Base-by-base conservation (phyloP, 2,329 filamentous ascomycete species). In the Fusarium keratoplasticum region DNA sequence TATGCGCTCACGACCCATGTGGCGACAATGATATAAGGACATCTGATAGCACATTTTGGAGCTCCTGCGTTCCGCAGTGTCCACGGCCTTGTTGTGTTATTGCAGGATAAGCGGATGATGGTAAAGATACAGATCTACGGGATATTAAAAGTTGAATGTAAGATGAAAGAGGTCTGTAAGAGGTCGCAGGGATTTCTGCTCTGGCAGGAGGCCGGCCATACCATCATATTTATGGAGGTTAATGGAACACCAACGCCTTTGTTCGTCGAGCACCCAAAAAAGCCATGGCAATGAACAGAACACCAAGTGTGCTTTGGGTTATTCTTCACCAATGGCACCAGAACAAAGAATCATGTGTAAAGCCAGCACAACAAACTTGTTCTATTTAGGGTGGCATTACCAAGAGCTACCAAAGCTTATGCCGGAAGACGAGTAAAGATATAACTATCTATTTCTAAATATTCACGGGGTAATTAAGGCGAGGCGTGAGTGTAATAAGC, bases 41-140 rank as follows among this genome's bases (percentile, higher is more conserved):
- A 78, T 61, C 22, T 77, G 64, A 25, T 75, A 69, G 35, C 78
- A 80, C 77, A 78, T 79, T 18, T 20, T 57, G 52, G 20, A 22
- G 33, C 22, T 50, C 44, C 16, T 29, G 6, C 10, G 16, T 29
- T 31, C 25, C 25, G 5, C 10, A n/a, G 6, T 11, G 20, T 20
- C 13, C 9, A 9, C 9, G 11, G 47, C 20, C 52, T 40, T 18
- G 33, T 42, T 27, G 33, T 22, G 20, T 25, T 16, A 16, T 38
- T 18, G 4, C 13, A 44, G 20, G 4, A 25, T 44, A 16, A 29
- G 47, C 2, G 13, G 25, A 31, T 52, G 25, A 10, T 1, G 16
- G 6, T 14, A 14, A 6, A 6, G 25, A 27, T 50, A 14, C 14
- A 27, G 22, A 2, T 47, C 47, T 52, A 11, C 16, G 6, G 13